Evolutionary conservation across 352 stramenopile genomes (phyloP).

Genomic region (Globisporangium polare): DNA sequence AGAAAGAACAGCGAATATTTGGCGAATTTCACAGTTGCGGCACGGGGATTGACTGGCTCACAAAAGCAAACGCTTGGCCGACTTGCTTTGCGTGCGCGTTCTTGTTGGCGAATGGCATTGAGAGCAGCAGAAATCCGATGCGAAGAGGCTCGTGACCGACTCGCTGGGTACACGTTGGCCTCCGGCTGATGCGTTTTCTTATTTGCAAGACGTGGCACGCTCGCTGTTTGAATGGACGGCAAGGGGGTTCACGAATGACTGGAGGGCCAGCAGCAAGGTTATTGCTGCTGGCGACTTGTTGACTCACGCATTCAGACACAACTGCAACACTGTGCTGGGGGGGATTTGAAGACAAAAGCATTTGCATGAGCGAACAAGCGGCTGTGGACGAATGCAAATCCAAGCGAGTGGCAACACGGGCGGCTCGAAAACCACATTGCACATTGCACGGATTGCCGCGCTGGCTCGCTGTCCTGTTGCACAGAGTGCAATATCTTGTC

Average conservation of each 20-base stretch:
- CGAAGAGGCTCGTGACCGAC: no score
- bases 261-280: no score
- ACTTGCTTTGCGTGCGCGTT: not conserved
- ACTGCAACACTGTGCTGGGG: no score
- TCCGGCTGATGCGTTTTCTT: not conserved
- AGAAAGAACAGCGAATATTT: no score
- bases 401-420: no score
- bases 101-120: not conserved
- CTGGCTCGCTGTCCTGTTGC: no score
- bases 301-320: no score
- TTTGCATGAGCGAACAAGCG: not conserved
- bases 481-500: not conserved
- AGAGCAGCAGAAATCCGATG: not conserved
- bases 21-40: not conserved
- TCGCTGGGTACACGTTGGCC: not conserved
- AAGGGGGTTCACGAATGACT: not conserved
- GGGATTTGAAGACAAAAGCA: not conserved
- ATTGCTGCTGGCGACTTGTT: no score
- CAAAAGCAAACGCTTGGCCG: not conserved
- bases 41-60: not conserved
- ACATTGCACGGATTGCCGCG: no score
- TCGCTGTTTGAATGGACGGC: not conserved
- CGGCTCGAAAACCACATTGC: not conserved
- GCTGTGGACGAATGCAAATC: not conserved
- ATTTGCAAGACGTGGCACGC: not conserved